Evolutionary conservation across 495 filamentous ascomycete genomes (phyloP).

Genomic region (Aspergillus kassunensis): DNA sequence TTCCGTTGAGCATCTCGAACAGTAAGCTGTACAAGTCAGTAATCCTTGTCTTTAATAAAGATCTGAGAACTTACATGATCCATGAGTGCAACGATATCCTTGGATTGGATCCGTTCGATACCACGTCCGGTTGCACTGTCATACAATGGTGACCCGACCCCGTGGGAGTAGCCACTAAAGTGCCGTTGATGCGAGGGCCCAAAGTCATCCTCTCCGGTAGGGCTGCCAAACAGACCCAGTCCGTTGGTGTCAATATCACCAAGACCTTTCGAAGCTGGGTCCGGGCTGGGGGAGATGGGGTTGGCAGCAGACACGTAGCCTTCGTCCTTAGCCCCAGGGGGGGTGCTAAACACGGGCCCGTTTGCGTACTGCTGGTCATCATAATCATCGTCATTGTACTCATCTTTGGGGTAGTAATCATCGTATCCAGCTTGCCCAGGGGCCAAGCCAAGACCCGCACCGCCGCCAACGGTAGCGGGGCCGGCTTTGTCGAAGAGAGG

Average conservation of each 20-base stretch:
- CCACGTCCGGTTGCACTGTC: conserved; percentile 86
- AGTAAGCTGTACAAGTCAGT: conserved; percentile 61
- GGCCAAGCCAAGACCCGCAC: conserved; percentile 26
- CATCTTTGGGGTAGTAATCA: conserved; percentile 38
- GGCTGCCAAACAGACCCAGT: conserved; percentile 55
- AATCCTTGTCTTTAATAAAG: not conserved
- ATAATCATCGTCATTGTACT: conserved; percentile 37
- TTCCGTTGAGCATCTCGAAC: conserved; percentile 96
- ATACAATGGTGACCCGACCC: conserved; percentile 73
- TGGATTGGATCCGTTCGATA: conserved; percentile 89
- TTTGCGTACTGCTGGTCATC: conserved; percentile 28
- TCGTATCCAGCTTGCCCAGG: conserved; percentile 30
- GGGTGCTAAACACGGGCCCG: conserved; percentile 37
- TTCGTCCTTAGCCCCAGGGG: conserved; percentile 64
- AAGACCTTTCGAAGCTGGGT: conserved; percentile 56
- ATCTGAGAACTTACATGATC: conserved; percentile 65
- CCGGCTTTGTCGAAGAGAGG: conserved; percentile 41
- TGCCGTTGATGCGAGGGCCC: conserved; percentile 60
- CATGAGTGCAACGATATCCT: conserved; percentile 97
- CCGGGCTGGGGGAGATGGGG: conserved; percentile 59
- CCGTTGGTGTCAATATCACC: conserved; percentile 53
- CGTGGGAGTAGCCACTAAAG: conserved; percentile 84
- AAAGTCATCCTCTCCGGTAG: conserved; percentile 58
- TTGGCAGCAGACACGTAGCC: conserved; percentile 87
- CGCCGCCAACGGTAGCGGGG: conserved; percentile 41